A percentile compares a stretch with the other conserved stretches of the same genome.
Evolutionary conservation across 2,329 filamentous ascomycete species (phyloP).

Genomic region (Aureobasidium zeae): DNA sequence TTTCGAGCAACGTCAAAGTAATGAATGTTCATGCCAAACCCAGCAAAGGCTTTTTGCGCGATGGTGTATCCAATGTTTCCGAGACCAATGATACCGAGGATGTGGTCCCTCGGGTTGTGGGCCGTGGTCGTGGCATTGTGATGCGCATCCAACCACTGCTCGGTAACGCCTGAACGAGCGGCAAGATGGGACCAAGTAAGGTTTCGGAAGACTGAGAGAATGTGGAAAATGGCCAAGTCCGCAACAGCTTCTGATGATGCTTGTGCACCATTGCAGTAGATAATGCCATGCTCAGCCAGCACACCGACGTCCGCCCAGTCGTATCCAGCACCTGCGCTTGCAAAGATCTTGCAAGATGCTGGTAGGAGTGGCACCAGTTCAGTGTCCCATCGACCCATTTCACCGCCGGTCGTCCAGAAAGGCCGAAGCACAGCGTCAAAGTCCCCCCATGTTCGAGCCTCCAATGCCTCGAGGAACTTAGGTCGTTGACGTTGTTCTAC

Average conservation of each 20-base stretch:
- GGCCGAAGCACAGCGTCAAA: conserved; percentile 46
- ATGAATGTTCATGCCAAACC: conserved; percentile 58
- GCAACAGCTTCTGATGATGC: conserved; percentile 64
- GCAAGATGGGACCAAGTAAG: conserved; percentile 55
- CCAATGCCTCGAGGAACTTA: conserved; percentile 33
- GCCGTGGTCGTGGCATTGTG: conserved; percentile 49
- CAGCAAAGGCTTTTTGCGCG: conserved; percentile 47
- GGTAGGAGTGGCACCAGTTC: conserved; percentile 50
- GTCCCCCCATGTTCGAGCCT: conserved; percentile 33
- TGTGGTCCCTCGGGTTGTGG: conserved; percentile 53
- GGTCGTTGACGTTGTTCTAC: conserved; percentile 32
- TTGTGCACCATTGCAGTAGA: conserved; percentile 64
- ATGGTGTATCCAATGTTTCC: conserved; percentile 48
- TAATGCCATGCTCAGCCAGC: conserved; percentile 52
- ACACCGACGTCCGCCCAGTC: conserved; percentile 54
- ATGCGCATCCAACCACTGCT: conserved; percentile 51
- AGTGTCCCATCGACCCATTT: conserved; percentile 55
- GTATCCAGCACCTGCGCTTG: conserved; percentile 54
- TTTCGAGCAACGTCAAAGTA: conserved; percentile 53
- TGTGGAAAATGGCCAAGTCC: conserved; percentile 59
- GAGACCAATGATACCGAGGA: conserved; percentile 59
- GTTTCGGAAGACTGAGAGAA: conserved; percentile 60
- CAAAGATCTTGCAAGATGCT: conserved; percentile 46
- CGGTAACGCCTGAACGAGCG: conserved; percentile 38
- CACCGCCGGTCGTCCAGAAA: conserved; percentile 56